Percentiles rank a stretch among this genome's conserved stretches.
Conservation (phyloP, 352 stramenopile genomes). For the Globisporangium yorkense region DNA sequence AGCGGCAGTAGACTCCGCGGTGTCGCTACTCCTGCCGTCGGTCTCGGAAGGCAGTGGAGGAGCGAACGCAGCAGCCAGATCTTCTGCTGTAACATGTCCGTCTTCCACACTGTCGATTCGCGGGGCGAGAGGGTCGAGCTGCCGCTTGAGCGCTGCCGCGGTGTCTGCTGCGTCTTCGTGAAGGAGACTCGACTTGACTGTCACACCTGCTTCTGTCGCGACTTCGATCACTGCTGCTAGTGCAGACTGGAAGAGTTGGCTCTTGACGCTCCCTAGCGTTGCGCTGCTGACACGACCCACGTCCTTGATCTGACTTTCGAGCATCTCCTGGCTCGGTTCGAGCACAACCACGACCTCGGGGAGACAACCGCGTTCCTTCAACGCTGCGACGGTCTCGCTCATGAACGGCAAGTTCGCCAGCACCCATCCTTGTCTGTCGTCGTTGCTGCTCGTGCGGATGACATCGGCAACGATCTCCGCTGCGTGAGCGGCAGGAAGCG, state of each 20-base stretch:
- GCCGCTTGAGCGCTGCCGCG: slow-evolving; percentile 20
- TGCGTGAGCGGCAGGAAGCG: slow-evolving; percentile 17
- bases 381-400: slow-evolving; percentile 21
- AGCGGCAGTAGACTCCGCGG: background rate
- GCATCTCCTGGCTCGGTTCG: slow-evolving; percentile 19
- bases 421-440: slow-evolving; percentile 25
- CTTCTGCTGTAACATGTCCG: slow-evolving; percentile 23
- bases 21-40: slow-evolving; percentile 2
- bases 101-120: slow-evolving; percentile 37
- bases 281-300: slow-evolving; percentile 7
- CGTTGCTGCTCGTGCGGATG: slow-evolving; percentile 8
- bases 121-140: slow-evolving; percentile 35
- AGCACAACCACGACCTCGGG: slow-evolving; percentile 48
- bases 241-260: slow-evolving; percentile 24
- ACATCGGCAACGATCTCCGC: slow-evolving; percentile 20
- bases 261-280: slow-evolving; percentile 12
- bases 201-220: slow-evolving; percentile 4
- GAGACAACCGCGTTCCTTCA: slow-evolving; percentile 39
- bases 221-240: slow-evolving; percentile 14
- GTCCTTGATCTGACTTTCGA: slow-evolving; percentile 12
- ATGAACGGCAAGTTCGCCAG: slow-evolving; percentile 43
- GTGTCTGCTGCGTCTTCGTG: slow-evolving; percentile 18
- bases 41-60: slow-evolving; percentile 13
- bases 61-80: slow-evolving; percentile 25
- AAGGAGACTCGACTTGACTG: slow-evolving; percentile 8